phyloP scores from a whole-genome alignment of 352 stramenopile species.

The Aphanomyces cochlioides region DNA sequence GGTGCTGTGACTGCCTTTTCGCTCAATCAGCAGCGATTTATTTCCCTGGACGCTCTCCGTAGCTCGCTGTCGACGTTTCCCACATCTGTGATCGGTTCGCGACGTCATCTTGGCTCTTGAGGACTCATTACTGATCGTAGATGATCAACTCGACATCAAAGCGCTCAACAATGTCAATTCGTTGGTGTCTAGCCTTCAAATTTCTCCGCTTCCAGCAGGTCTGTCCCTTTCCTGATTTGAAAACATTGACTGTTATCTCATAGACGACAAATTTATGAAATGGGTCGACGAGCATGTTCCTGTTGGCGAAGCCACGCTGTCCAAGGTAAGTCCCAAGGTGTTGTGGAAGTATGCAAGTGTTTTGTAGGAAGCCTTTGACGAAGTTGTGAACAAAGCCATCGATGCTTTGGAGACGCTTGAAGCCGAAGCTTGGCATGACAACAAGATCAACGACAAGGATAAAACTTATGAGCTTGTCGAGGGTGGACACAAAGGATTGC shows the following conservation, averaged over 20 bases:
- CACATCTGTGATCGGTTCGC: conserved; percentile 20
- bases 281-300: conserved; percentile 13
- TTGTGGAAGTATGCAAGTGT: neutral
- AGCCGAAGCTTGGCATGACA: neutral
- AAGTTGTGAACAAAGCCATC: conserved; percentile 1
- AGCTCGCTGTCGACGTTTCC: conserved; percentile 2
- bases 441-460: neutral
- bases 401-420: neutral
- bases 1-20: neutral
- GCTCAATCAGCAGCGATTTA: neutral
- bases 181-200: neutral
- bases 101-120: neutral
- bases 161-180: conserved; percentile 10
- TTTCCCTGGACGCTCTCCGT: neutral
- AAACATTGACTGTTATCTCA: neutral
- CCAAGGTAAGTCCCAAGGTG: neutral
- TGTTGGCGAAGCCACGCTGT: conserved; percentile 2
- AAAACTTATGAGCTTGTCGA: neutral
- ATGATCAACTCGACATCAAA: conserved; percentile 28
- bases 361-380: conserved; percentile 16
- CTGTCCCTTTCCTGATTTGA: neutral
- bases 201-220: conserved; percentile 10
- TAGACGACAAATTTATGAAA: conserved; percentile 7
- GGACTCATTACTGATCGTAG: neutral
- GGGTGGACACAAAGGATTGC: neutral